phyloP scores from a whole-genome alignment of 768 basidiomycete species.

The Naganishia onofrii region DNA sequence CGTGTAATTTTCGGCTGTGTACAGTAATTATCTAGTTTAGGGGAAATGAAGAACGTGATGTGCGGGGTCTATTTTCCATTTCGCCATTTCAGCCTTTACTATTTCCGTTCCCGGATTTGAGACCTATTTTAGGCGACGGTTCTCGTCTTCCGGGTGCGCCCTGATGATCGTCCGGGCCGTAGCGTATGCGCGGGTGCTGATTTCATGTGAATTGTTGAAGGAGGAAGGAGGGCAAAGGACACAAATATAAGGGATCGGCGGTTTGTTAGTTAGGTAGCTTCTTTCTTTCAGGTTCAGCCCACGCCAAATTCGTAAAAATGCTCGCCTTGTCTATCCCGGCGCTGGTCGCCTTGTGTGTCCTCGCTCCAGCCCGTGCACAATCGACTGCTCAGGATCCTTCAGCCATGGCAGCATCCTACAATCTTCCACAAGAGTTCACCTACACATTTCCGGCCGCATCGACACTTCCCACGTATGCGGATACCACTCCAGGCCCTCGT shows the following conservation, averaged over 20 bases:
- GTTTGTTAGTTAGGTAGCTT: too few relatives aligned
- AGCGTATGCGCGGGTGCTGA: background rate
- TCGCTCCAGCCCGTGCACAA: background rate
- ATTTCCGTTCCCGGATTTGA: too few relatives aligned
- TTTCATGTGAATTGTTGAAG: background rate
- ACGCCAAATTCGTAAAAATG: background rate
- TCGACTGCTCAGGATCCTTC: background rate
- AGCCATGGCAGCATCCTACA: slow-evolving; percentile 14
- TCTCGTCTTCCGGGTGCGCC: background rate
- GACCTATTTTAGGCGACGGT: too few relatives aligned
- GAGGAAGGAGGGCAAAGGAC: too few relatives aligned
- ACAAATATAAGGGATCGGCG: too few relatives aligned
- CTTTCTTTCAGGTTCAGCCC: background rate
- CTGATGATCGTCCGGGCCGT: background rate
- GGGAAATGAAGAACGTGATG: too few relatives aligned
- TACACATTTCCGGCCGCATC: slow-evolving; percentile 22
- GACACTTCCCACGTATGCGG: background rate
- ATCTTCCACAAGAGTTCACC: slow-evolving; percentile 4
- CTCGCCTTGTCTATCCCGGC: background rate
- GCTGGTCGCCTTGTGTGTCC: background rate
- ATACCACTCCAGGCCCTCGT: background rate
- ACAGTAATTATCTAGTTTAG: too few relatives aligned
- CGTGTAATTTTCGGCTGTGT: background rate
- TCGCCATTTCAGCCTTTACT: too few relatives aligned
- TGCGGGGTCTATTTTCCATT: too few relatives aligned